phyloP scores from a whole-genome alignment of 371 early-diverging fungal species.

The Haplosporangium sp. region DNA sequence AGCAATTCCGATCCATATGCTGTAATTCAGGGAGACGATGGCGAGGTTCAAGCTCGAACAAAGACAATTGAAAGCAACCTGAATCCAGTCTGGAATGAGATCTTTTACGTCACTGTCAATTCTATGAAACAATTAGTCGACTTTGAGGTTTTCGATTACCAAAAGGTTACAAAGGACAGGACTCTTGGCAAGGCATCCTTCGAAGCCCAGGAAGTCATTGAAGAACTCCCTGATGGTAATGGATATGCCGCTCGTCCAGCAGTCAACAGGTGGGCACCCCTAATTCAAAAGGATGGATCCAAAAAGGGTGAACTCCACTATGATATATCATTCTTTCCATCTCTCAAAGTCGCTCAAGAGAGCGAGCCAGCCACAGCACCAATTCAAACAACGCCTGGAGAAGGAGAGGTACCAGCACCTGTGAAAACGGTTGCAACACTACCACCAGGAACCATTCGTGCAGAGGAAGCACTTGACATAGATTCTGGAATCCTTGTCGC shows the following conservation, averaged over 20 bases:
- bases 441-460: conserved; percentile 33
- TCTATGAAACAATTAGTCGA: conserved; percentile 73
- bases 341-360: conserved; percentile 64
- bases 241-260: conserved; percentile 57
- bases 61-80: conserved; percentile 76
- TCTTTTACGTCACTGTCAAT: conserved; percentile 77
- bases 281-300: conserved; percentile 71
- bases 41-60: conserved; percentile 68
- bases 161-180: conserved; percentile 72
- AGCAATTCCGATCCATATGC: conserved; percentile 89
- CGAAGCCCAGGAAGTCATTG: conserved; percentile 60
- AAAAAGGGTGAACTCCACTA: conserved; percentile 72
- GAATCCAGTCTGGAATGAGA: conserved; percentile 91
- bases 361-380: conserved; percentile 25
- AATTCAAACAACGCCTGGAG: neutral
- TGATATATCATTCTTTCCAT: conserved; percentile 74
- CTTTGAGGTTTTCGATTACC: conserved; percentile 83
- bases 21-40: conserved; percentile 72
- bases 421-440: neutral
- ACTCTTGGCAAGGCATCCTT: conserved; percentile 69
- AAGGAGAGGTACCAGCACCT: neutral
- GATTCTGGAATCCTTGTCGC: conserved; percentile 55
- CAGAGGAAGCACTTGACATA: conserved; percentile 30
- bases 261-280: conserved; percentile 68
- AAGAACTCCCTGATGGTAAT: conserved; percentile 58